phyloP scores from a whole-genome alignment of 2,329 filamentous ascomycete genomes.

The Pyrenochaeta sp. region DNA sequence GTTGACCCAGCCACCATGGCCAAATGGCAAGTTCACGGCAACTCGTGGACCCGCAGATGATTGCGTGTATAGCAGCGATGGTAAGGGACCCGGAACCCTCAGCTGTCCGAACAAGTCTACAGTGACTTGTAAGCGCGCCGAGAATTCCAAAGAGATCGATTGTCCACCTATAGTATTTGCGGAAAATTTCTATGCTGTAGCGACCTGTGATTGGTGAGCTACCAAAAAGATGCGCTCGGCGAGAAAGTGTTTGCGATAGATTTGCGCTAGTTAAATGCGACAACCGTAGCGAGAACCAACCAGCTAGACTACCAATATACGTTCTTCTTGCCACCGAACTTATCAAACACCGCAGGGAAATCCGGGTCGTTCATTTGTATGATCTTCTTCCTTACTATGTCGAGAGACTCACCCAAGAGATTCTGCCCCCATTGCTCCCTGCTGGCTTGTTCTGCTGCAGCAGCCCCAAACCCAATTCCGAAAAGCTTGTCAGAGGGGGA shows the following conservation, averaged over 20 bases:
- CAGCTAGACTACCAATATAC: background rate
- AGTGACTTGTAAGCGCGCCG: background rate
- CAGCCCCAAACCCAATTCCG: background rate
- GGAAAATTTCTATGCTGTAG: background rate
- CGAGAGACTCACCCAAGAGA: background rate
- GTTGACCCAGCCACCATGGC: constrained; percentile 4
- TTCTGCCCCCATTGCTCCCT: background rate
- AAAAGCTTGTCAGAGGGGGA: background rate
- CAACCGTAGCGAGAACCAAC: too few species aligned
- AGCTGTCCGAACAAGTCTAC: constrained; percentile 5
- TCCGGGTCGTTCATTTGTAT: background rate
- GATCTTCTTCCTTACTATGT: background rate
- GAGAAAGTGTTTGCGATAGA: too few species aligned
- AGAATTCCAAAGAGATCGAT: background rate
- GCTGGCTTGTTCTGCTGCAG: background rate
- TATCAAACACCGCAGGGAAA: background rate
- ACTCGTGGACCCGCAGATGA: constrained; percentile 1
- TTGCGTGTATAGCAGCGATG: constrained; percentile 5
- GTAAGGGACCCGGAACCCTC: constrained; percentile 1
- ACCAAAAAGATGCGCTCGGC: background rate
- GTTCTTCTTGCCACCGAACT: background rate
- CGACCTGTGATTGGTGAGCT: background rate
- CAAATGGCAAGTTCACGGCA: background rate
- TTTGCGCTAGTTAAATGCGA: too few species aligned
- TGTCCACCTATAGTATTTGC: background rate